phyloP scores from a whole-genome alignment of 2,329 filamentous ascomycete species.

The Colletotrichum magnum region DNA sequence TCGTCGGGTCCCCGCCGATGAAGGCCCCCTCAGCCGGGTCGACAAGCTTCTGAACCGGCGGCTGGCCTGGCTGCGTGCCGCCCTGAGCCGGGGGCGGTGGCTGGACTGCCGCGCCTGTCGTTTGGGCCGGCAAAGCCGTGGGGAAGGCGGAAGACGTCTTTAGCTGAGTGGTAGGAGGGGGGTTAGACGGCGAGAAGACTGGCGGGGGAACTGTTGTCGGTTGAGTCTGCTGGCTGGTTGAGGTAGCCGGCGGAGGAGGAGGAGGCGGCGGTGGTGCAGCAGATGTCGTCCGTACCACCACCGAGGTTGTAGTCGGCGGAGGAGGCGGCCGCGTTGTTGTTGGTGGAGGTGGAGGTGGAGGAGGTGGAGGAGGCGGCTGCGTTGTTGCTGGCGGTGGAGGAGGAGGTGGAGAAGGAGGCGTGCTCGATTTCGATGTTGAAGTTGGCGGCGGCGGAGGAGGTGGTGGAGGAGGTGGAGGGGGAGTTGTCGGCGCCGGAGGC shows the following conservation, averaged over 20 bases:
- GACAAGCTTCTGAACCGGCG: conserved; percentile 6
- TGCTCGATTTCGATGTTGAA: conserved; percentile 9
- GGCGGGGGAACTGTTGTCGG: conserved; percentile 4
- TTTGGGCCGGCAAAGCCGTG: conserved; percentile 24
- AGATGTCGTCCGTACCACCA: not conserved
- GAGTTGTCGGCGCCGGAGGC: not conserved
- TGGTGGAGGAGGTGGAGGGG: conserved; percentile 9
- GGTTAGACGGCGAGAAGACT: conserved; percentile 3
- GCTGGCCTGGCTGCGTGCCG: conserved; percentile 2
- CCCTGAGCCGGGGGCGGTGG: conserved; percentile 16
- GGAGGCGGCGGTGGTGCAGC: conserved; percentile 4
- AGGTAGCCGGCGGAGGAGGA: not conserved
- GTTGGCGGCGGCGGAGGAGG: conserved; percentile 9
- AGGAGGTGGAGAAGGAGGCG: conserved; percentile 16
- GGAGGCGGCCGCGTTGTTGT: not conserved
- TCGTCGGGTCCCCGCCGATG: conserved; percentile 33
- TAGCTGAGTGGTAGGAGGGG: conserved; percentile 3
- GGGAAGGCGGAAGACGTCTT: not conserved
- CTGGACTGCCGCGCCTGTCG: conserved; percentile 12
- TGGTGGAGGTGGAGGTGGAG: conserved; percentile 10
- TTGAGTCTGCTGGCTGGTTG: not conserved
- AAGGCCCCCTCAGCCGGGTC: conserved; percentile 34
- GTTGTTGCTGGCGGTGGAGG: conserved; percentile 8
- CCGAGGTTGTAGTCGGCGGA: not conserved
- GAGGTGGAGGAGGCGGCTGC: conserved; percentile 12